Evolutionary conservation across 768 basidiomycete species (phyloP).

Genomic region (Antrodiella citrinella): DNA sequence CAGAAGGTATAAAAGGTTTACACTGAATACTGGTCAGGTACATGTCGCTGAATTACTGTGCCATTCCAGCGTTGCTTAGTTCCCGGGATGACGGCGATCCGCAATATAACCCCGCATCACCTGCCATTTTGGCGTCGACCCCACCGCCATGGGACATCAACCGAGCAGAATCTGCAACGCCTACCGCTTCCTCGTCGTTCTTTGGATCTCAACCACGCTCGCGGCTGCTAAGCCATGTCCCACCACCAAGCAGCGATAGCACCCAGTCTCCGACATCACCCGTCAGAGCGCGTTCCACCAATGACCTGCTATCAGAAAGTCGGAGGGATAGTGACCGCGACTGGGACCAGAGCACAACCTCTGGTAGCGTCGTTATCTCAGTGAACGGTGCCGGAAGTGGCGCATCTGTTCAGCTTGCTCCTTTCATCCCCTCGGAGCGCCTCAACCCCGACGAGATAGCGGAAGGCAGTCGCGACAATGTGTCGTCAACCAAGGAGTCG

Average conservation of each 20-base stretch:
- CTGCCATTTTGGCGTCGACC: slow-evolving; percentile 44
- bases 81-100: neutral
- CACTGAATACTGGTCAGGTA: no score
- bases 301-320: slow-evolving; percentile 41
- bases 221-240: neutral
- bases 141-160: slow-evolving; percentile 42
- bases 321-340: slow-evolving; percentile 17
- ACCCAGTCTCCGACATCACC: slow-evolving; percentile 37
- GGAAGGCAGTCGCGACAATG: slow-evolving; percentile 15
- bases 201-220: slow-evolving; percentile 3
- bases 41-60: no score
- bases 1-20: slow-evolving; percentile 8
- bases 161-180: slow-evolving; percentile 40
- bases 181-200: slow-evolving; percentile 35
- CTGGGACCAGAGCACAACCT: slow-evolving; percentile 3
- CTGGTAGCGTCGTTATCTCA: neutral
- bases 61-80: neutral
- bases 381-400: slow-evolving; percentile 13
- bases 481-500: slow-evolving; percentile 35
- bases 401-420: slow-evolving; percentile 3
- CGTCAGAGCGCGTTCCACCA: slow-evolving; percentile 46
- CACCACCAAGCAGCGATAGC: neutral
- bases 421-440: slow-evolving; percentile 7
- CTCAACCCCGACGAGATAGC: slow-evolving; percentile 13
- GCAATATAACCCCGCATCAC: slow-evolving; percentile 58